Evolutionary conservation across 345 rosid genomes (phyloP).

Genomic region (Durio zibethinus): DNA sequence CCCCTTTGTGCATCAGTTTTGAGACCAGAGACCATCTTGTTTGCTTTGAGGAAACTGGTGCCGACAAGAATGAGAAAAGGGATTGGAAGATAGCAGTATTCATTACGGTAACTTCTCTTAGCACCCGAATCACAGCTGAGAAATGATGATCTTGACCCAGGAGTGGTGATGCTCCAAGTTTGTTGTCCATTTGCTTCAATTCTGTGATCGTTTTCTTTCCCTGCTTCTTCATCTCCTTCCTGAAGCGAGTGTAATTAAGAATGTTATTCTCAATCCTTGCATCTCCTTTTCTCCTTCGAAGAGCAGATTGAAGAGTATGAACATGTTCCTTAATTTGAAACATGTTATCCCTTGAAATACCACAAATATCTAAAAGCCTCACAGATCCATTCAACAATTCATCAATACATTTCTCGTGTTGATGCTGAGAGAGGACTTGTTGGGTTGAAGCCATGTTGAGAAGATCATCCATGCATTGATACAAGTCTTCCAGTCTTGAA

Average conservation of each 20-base stretch:
- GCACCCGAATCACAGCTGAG: slow-evolving; percentile 35
- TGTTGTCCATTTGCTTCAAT: slow-evolving; percentile 50
- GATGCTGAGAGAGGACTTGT: slow-evolving; percentile 36
- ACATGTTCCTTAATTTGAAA: slow-evolving; percentile 45
- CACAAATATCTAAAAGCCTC: slow-evolving; percentile 56
- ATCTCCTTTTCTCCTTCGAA: slow-evolving; percentile 52
- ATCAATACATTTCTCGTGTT: slow-evolving; percentile 34
- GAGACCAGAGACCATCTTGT: slow-evolving; percentile 49
- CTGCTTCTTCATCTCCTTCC: slow-evolving; percentile 56
- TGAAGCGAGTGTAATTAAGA: slow-evolving; percentile 31
- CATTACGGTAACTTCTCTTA: slow-evolving; percentile 38
- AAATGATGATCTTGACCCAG: slow-evolving; percentile 36
- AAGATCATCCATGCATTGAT: slow-evolving; percentile 42
- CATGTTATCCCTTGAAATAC: slow-evolving; percentile 48
- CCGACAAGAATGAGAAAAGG: slow-evolving; percentile 39
- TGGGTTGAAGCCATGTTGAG: slow-evolving; percentile 56
- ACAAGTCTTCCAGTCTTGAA: slow-evolving; percentile 46
- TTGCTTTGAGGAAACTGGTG: slow-evolving; percentile 34
- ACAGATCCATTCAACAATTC: slow-evolving; percentile 59
- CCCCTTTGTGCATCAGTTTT: slow-evolving; percentile 41
- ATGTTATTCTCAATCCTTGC: slow-evolving; percentile 19
- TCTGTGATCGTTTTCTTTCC: slow-evolving; percentile 39
- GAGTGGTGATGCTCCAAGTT: slow-evolving; percentile 7
- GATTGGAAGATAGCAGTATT: slow-evolving; percentile 42
- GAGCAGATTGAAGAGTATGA: slow-evolving; percentile 52